Evolutionary conservation across 345 rosid genomes (phyloP).

Genomic region (Lepidium aucheri): DNA sequence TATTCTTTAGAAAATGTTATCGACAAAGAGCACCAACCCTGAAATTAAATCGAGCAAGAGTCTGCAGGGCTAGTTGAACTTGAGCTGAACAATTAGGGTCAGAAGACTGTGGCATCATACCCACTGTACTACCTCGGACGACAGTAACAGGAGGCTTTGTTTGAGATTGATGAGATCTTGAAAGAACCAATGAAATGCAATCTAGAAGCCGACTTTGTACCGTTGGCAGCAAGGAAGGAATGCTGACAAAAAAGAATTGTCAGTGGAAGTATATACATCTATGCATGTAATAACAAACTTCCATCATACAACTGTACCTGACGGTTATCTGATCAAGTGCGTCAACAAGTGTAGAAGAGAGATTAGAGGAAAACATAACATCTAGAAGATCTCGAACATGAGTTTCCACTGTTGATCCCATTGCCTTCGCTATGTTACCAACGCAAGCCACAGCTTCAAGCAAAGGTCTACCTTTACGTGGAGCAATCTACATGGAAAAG

Average conservation of each 20-base stretch:
- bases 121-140: slow-evolving; percentile 50
- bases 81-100: slow-evolving; percentile 63
- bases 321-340: slow-evolving; percentile 81
- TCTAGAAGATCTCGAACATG: slow-evolving; percentile 78
- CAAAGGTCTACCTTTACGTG: slow-evolving; percentile 92
- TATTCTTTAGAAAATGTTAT: neutral
- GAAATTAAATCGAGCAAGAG: slow-evolving; percentile 89
- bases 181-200: slow-evolving; percentile 76
- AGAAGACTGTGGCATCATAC: slow-evolving; percentile 47
- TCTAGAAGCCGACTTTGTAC: slow-evolving; percentile 84
- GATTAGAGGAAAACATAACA: slow-evolving; percentile 81
- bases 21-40: slow-evolving; percentile 41
- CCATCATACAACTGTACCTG: slow-evolving; percentile 37
- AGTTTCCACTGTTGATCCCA: slow-evolving; percentile 80
- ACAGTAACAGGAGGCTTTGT: slow-evolving; percentile 48
- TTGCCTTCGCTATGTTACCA: slow-evolving; percentile 95
- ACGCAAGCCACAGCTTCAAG: slow-evolving; percentile 96
- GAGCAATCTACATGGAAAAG: slow-evolving; percentile 69
- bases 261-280: slow-evolving; percentile 2
- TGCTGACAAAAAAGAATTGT: slow-evolving; percentile 42
- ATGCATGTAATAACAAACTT: slow-evolving; percentile 2
- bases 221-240: slow-evolving; percentile 76
- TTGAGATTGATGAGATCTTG: slow-evolving; percentile 64
- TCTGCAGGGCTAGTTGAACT: slow-evolving; percentile 95
- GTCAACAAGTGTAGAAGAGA: slow-evolving; percentile 75